Base-by-base conservation (phyloP, 805 yeast species). In the Zygosaccharomyces bailii region DNA sequence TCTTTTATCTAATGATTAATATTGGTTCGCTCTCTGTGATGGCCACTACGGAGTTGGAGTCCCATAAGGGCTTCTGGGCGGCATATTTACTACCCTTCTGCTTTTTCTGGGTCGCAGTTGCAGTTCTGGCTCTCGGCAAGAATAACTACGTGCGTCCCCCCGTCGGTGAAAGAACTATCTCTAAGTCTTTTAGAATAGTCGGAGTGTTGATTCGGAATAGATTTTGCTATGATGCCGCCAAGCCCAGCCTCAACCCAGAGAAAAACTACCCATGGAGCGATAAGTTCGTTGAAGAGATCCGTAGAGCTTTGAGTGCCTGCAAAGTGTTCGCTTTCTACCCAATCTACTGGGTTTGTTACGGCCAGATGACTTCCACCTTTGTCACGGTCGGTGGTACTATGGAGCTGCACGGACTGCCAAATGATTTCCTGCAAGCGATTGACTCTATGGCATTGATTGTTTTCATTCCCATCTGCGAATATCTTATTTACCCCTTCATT, bases 391-490 rank as follows among this genome's bases (percentile, higher is more conserved):
- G 90, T 35, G 85, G 81, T 46, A 72, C 76, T 52, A 81, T 84
- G 86, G 78, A 82, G 55, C 70, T 76, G 43, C 88, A 85, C 61
- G 85, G 86, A 32, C 73, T 85, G 54, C 93, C 95, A 53, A 86
- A 86, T 61, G 95, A 85, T 71, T 72, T 85, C 55, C 75, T 85
- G 70, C 84, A 80, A 66, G 83, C 80, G 59, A 76, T 86, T 54
- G 84, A 86, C 65, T 84, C 93, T 21, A 69, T 86, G 55, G 82
- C 87, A 31, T 75, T 86, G 54, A 82, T 86, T 54, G 69, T 86
- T n/a, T 80, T 84, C 63, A 82, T 86, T 52, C 95, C 95, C 46
- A 71, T 85, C 53, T 74, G 75, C 65, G 87, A 85, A 63, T 65
- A 72, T 48, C 54, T 72, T n/a, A 45, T 82, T 10, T 85, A 76